phyloP scores from a whole-genome alignment of 2,329 filamentous ascomycete genomes.

The Calonectria ilicicola region DNA sequence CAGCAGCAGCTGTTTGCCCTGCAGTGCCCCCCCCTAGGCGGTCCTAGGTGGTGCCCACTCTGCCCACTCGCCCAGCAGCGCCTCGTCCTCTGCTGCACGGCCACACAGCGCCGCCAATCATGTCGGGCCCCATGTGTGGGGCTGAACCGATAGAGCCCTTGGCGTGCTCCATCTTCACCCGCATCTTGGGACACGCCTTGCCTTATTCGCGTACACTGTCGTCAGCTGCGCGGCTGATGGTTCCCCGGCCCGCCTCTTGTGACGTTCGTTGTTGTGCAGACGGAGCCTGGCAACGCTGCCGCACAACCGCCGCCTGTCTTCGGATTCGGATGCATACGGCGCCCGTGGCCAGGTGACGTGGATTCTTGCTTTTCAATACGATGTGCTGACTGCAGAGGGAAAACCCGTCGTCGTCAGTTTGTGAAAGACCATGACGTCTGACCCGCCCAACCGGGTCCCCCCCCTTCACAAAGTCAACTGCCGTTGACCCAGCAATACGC shows the following conservation, averaged over 20 bases:
- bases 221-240: constrained; percentile 16
- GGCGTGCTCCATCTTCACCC: constrained; percentile 8
- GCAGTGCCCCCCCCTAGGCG: constrained; percentile 2
- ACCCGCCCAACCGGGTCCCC: background rate
- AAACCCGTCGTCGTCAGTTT: background rate
- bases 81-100: background rate
- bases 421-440: background rate
- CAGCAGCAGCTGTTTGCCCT: background rate
- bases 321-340: background rate
- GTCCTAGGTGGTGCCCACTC: too few relatives aligned
- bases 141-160: background rate
- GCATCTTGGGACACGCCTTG: background rate
- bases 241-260: background rate
- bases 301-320: background rate
- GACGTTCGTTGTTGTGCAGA: background rate
- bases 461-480: constrained; percentile 7
- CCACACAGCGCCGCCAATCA: constrained; percentile 5
- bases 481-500: constrained; percentile 13
- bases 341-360: constrained; percentile 1
- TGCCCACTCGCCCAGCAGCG: background rate
- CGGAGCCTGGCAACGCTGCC: background rate
- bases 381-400: background rate
- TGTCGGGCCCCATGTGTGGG: background rate
- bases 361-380: constrained; percentile 1
- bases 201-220: constrained; percentile 2